Evolutionary conservation across 768 basidiomycete species (phyloP).

Genomic region (Ramaria rubella): DNA sequence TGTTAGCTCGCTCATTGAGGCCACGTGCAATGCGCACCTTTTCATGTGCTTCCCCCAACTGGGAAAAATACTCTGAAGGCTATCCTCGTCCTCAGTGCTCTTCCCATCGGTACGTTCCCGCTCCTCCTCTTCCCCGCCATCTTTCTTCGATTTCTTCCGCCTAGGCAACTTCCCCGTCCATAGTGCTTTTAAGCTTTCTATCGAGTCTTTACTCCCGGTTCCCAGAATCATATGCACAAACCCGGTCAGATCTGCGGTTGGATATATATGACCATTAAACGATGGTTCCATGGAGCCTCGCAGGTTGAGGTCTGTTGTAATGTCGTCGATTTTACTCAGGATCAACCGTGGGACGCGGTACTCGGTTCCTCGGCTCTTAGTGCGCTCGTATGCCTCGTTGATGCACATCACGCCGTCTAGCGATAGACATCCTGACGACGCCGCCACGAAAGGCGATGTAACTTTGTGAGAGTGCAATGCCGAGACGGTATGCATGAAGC

Average conservation of each 20-base stretch:
- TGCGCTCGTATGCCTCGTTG: conserved; percentile 41
- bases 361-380: conserved; percentile 40
- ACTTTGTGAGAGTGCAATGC: conserved; percentile 19
- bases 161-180: conserved; percentile 6
- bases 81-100: conserved; percentile 28
- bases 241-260: conserved; percentile 43
- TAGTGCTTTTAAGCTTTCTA: conserved; percentile 8
- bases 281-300: conserved; percentile 14
- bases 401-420: conserved; percentile 43
- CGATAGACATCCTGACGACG: conserved; percentile 29
- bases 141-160: neutral
- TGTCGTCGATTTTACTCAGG: conserved; percentile 52
- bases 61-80: conserved; percentile 6
- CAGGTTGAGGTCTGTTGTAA: conserved; percentile 34
- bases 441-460: neutral
- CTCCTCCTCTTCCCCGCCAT: conserved; percentile 20
- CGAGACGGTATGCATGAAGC: conserved; percentile 46
- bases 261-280: conserved; percentile 2
- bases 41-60: conserved; percentile 11
- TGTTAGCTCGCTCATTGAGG: neutral
- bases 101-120: conserved; percentile 27
- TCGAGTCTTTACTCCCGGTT: conserved; percentile 9
- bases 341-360: conserved; percentile 59
- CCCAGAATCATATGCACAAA: conserved; percentile 43
- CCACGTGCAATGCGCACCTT: neutral